phyloP scores from a whole-genome alignment of 2,329 filamentous ascomycete genomes.

The Aureobasidium pullulans region DNA sequence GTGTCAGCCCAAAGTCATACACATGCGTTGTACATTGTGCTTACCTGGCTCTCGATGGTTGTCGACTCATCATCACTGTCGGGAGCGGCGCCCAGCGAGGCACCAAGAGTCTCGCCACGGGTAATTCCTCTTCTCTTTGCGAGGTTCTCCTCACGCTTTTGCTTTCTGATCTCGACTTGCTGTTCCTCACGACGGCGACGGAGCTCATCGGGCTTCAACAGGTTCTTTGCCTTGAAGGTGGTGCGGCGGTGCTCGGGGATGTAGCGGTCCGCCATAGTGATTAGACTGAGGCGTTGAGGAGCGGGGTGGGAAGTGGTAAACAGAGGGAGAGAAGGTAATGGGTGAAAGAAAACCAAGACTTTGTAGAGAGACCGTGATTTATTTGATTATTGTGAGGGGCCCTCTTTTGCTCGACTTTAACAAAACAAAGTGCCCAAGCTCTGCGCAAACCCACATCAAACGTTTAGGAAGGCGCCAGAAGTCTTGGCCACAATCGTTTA shows the following conservation, averaged over 20 bases:
- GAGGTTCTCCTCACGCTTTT: slow-evolving; percentile 97
- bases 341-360: not conserved
- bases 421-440: slow-evolving; percentile 8
- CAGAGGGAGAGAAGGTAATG: not conserved
- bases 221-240: slow-evolving; percentile 99
- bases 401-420: slow-evolving; percentile 8
- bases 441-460: slow-evolving; percentile 6
- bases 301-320: not conserved
- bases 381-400: slow-evolving; percentile 12
- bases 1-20: slow-evolving; percentile 2
- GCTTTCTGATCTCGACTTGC: slow-evolving; percentile 97
- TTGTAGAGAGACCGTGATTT: slow-evolving; percentile 1
- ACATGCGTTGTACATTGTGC: slow-evolving; percentile 23
- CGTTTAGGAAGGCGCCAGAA: not conserved
- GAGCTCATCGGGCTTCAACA: slow-evolving; percentile 98
- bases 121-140: slow-evolving; percentile 95
- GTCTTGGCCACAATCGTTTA: not conserved
- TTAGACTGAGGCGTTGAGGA: not conserved
- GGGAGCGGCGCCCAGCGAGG: slow-evolving; percentile 75
- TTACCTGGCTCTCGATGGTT: slow-evolving; percentile 93
- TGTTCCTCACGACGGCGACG: slow-evolving; percentile 97
- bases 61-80: slow-evolving; percentile 97
- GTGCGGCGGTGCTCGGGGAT: slow-evolving; percentile 98
- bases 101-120: slow-evolving; percentile 65
- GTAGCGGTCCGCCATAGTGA: slow-evolving; percentile 91